Percentiles rank a stretch among this genome's conserved stretches.
These are phyloP conservation scores for Chenopodium suecicum DNA, from an alignment of 148 eudicot species.

Conservation along the genomic window DNA sequence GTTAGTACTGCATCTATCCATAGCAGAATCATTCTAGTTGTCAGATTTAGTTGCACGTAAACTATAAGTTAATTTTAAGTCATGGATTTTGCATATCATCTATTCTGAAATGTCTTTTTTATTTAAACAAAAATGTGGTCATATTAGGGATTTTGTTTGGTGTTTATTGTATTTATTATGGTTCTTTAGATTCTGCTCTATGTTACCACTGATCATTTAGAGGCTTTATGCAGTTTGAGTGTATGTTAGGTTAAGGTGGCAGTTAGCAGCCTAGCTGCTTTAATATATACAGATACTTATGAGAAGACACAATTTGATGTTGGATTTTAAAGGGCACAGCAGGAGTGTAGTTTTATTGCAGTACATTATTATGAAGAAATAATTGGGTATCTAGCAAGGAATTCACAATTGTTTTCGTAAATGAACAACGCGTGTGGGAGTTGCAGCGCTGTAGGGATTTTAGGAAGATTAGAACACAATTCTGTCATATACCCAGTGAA, in stretches of 20 bases:
- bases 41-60: not conserved
- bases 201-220: not conserved
- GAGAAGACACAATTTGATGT: not conserved
- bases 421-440: not conserved
- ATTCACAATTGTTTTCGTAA: not conserved
- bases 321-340: not conserved
- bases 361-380: not conserved
- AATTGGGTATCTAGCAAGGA: not conserved
- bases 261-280: not conserved
- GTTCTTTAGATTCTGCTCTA: not conserved
- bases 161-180: not conserved
- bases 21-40: not conserved
- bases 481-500: not conserved
- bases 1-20: slow-evolving; percentile 32
- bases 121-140: not conserved
- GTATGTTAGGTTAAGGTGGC: not conserved
- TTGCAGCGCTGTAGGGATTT: not conserved
- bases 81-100: not conserved
- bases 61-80: not conserved
- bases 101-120: not conserved
- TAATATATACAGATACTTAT: no score
- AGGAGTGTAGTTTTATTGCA: not conserved
- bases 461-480: not conserved
- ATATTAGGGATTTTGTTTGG: not conserved
- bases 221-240: not conserved